Evolutionary conservation across 2,329 filamentous ascomycete genomes (phyloP).

Genomic region (Laburnicola sp.): DNA sequence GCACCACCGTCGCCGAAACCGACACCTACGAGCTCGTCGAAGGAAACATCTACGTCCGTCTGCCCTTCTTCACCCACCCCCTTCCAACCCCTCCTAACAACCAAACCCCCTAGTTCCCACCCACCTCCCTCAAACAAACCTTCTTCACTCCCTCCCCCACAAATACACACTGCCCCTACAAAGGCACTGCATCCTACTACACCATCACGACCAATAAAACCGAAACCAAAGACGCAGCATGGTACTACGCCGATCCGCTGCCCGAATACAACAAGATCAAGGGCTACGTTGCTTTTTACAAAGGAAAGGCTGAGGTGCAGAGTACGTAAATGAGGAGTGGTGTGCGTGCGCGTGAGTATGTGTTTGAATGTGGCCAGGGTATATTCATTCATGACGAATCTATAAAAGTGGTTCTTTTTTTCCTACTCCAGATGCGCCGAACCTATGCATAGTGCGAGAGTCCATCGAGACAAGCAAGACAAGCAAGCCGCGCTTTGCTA

Average conservation of each 20-base stretch:
- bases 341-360: not conserved
- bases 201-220: constrained; percentile 55
- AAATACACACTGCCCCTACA: constrained; percentile 60
- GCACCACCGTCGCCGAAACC: constrained; percentile 55
- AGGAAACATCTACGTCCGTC: constrained; percentile 58
- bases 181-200: constrained; percentile 62
- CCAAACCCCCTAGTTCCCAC: not conserved
- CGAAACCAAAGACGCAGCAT: constrained; percentile 58
- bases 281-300: constrained; percentile 62
- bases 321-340: not conserved
- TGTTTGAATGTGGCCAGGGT: not conserved
- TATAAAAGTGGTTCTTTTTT: not conserved
- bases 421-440: not conserved
- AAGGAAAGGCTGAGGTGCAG: constrained; percentile 40
- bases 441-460: not conserved
- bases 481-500: not conserved
- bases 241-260: constrained; percentile 60
- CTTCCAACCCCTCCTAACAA: not conserved
- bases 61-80: not conserved
- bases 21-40: constrained; percentile 60
- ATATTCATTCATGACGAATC: not conserved
- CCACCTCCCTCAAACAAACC: constrained; percentile 6
- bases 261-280: constrained; percentile 56
- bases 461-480: not conserved
- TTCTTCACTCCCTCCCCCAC: constrained; percentile 50